A percentile compares a stretch with the other conserved stretches of the same genome.
Evolutionary conservation across 768 basidiomycete species (phyloP).

Genomic region (Serendipita sp.): DNA sequence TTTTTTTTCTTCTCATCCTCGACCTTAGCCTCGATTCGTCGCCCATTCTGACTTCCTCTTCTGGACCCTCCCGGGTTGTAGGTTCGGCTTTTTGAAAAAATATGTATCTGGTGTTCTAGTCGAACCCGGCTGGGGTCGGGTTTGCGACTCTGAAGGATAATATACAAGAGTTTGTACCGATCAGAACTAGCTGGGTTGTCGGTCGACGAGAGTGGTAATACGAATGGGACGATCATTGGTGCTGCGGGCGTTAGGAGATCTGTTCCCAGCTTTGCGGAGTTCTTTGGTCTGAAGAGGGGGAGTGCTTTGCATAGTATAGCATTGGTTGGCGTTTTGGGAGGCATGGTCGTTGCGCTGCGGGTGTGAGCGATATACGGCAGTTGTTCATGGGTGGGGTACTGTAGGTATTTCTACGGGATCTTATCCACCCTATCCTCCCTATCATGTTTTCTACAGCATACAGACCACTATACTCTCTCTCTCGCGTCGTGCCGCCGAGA

Average conservation of each 20-base stretch:
- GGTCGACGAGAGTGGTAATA: not conserved
- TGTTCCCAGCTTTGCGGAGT: not conserved
- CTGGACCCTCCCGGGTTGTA: constrained; percentile 9
- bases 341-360: too few species aligned
- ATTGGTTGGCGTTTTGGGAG: too few species aligned
- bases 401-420: too few species aligned
- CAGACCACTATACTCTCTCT: too few species aligned
- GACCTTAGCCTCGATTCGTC: not conserved
- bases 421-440: too few species aligned
- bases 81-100: constrained; percentile 13
- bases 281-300: too few species aligned
- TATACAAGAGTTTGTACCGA: not conserved
- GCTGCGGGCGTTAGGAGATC: not conserved
- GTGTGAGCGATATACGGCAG: too few species aligned
- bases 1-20: not conserved
- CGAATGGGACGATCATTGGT: not conserved
- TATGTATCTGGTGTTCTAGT: constrained; percentile 11
- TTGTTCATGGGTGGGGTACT: too few species aligned
- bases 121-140: not conserved
- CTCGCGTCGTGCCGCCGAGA: too few species aligned
- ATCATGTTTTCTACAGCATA: too few species aligned
- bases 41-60: not conserved
- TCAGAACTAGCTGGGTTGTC: not conserved
- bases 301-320: too few species aligned
- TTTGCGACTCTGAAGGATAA: not conserved